Percentiles rank a stretch among this genome's conserved stretches.
These are phyloP conservation scores for Claviceps pazoutovae DNA, from an alignment of 2,329 filamentous ascomycete genomes.

Conservation along the genomic window DNA sequence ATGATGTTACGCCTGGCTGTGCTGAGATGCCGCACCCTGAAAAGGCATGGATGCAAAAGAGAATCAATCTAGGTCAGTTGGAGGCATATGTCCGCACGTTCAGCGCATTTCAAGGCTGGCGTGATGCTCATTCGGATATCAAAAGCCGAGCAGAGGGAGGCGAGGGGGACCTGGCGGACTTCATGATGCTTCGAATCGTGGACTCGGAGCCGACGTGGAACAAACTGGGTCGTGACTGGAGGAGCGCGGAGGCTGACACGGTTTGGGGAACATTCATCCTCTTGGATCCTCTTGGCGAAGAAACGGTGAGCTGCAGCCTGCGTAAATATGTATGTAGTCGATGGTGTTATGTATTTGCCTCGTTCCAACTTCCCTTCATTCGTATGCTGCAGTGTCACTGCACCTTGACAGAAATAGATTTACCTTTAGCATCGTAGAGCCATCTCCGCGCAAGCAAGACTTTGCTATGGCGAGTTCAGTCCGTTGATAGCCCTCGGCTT, in stretches of 20 bases:
- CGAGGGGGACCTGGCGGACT: slow-evolving; percentile 46
- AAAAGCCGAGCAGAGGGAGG: slow-evolving; percentile 39
- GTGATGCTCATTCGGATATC: slow-evolving; percentile 35
- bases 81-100: slow-evolving; percentile 50
- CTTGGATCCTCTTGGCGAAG: slow-evolving; percentile 44
- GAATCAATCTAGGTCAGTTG: slow-evolving; percentile 40
- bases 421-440: too few species aligned
- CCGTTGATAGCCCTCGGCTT: too few species aligned
- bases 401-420: too few species aligned
- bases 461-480: too few species aligned
- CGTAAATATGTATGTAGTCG: too few species aligned
- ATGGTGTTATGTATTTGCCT: too few species aligned
- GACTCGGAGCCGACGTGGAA: slow-evolving; percentile 39
- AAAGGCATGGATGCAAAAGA: slow-evolving; percentile 36
- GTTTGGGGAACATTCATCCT: slow-evolving; percentile 50
- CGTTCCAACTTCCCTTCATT: too few species aligned
- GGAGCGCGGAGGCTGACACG: slow-evolving; percentile 37
- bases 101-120: slow-evolving; percentile 45
- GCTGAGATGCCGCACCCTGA: slow-evolving; percentile 18
- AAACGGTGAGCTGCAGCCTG: slow-evolving; percentile 12
- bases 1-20: slow-evolving; percentile 37
- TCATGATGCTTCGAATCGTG: slow-evolving; percentile 45
- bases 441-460: too few species aligned
- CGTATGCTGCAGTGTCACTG: too few species aligned
- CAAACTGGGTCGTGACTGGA: slow-evolving; percentile 33